These are phyloP conservation scores for Macrophomina phaseolina DNA, from an alignment of 2,329 filamentous ascomycete species.

Conservation along the genomic window DNA sequence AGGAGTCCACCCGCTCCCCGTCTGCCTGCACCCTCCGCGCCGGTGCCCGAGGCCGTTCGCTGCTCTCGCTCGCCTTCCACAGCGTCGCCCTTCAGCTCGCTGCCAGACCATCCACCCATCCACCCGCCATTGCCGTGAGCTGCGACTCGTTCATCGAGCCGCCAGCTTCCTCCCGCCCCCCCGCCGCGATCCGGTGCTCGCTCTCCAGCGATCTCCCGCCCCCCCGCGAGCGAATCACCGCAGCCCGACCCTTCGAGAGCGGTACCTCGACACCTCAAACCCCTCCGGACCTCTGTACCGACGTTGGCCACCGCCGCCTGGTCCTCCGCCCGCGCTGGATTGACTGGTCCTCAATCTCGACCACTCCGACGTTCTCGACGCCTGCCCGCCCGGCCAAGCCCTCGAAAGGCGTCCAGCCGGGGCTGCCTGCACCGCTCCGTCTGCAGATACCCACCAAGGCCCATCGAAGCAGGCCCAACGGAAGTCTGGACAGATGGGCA, in stretches of 20 bases:
- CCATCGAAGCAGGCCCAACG: slow-evolving; percentile 7
- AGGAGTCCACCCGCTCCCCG: not conserved
- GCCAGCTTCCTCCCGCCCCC: slow-evolving; percentile 13
- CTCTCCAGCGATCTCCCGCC: slow-evolving; percentile 11
- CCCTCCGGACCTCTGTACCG: not conserved
- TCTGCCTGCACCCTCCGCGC: slow-evolving; percentile 4
- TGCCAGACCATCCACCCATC: not conserved
- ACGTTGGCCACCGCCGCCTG: not conserved
- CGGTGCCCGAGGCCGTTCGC: slow-evolving; percentile 13
- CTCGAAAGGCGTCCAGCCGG: slow-evolving; percentile 19
- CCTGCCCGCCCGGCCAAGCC: not conserved
- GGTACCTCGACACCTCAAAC: slow-evolving; percentile 12
- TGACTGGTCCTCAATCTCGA: not conserved
- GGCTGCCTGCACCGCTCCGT: slow-evolving; percentile 12
- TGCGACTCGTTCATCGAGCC: not conserved
- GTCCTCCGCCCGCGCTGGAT: slow-evolving; percentile 2
- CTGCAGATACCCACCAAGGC: slow-evolving; percentile 17
- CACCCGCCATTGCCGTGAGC: not conserved
- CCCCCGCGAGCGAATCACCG: slow-evolving; percentile 17
- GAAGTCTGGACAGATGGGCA: slow-evolving; percentile 12
- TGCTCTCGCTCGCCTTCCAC: slow-evolving; percentile 19
- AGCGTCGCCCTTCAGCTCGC: slow-evolving; percentile 1
- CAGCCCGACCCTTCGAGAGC: not conserved
- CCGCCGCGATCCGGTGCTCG: slow-evolving; percentile 15
- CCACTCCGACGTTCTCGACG: not conserved